Base-by-base conservation (phyloP, 495 filamentous ascomycete species). In the Chlorociboria aeruginascens region DNA sequence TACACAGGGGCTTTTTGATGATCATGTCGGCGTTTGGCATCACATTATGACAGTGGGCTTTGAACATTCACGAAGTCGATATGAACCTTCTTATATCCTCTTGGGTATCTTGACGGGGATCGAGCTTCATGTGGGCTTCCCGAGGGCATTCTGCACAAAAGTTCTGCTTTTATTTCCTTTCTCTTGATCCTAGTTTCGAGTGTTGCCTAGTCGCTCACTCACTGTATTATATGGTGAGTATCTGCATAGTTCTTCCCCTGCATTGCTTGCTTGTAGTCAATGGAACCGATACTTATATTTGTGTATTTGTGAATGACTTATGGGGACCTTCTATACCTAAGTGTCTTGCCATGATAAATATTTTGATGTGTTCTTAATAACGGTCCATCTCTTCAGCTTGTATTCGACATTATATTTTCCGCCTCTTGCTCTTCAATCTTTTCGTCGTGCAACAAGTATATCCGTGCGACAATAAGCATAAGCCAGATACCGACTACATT, bases 1-100 rank as follows among this genome's bases (percentile, higher is more conserved):
- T 66, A 62, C 58, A 61, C 56, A 61, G 42, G 9, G 12, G 33
- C 42, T 44, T 44, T 44, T 44, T 44, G 42, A 44, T 44, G 40
- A n/a, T 39, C n/a, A 17, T n/a, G 64, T 56, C 61, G 70, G 69
- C 67, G 63, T 61, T 71, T 60, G 64, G 67, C 65, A 63, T 61
- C 61, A 59, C 56, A 64, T 63, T 57, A 64, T 56, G 50, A 63
- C 65, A 63, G 66, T 64, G 69, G 65, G 70, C 69, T 73, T 66
- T 61, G 69, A 63, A 59, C 66, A 56, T 60, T 33, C 45, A 56
- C 40, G 64, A 62, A 59, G 59, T 66, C 64, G 64, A 61, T 47
- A 64, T 57, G 63, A 68, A 66, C 43, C 64, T 66, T 61, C 64
- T 64, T 62, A 64, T 67, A 60, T 55, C 58, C 48, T 16, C 32